Conservation (phyloP, 2,329 filamentous ascomycete species). For the Alternaria sp. region DNA sequence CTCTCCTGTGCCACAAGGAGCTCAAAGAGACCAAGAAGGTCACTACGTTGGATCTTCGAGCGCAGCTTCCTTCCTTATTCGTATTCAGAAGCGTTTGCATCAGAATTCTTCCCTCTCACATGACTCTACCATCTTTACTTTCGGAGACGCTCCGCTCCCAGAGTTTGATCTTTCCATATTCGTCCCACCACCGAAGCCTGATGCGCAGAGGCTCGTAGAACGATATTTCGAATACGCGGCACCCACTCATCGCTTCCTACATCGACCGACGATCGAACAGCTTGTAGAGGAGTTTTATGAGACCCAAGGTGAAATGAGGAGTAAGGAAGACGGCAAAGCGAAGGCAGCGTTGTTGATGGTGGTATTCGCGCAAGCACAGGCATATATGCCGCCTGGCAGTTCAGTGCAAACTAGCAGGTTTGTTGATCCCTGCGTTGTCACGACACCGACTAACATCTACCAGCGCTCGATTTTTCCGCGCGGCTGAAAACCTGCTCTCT, state of each 20-base stretch:
- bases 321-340: constrained; percentile 52
- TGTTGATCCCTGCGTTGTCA: neutral
- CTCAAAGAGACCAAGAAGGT: constrained; percentile 57
- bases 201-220: constrained; percentile 56
- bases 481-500: constrained; percentile 55
- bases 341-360: constrained; percentile 61
- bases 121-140: constrained; percentile 59
- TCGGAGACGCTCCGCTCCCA: constrained; percentile 60
- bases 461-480: constrained; percentile 55
- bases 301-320: constrained; percentile 53
- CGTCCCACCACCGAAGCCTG: constrained; percentile 55
- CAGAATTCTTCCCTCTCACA: constrained; percentile 50
- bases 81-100: constrained; percentile 61
- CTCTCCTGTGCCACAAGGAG: constrained; percentile 57
- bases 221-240: constrained; percentile 69
- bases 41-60: constrained; percentile 60
- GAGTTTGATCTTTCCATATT: constrained; percentile 57
- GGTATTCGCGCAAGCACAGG: constrained; percentile 62
- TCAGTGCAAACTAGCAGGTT: constrained; percentile 40
- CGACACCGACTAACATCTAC: neutral
- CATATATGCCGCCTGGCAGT: constrained; percentile 51
- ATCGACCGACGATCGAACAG: constrained; percentile 61
- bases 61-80: constrained; percentile 60
- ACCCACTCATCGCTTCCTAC: constrained; percentile 67
- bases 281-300: constrained; percentile 60